Base-by-base conservation (phyloP, 768 basidiomycete species). In the Postia placenta region DNA sequence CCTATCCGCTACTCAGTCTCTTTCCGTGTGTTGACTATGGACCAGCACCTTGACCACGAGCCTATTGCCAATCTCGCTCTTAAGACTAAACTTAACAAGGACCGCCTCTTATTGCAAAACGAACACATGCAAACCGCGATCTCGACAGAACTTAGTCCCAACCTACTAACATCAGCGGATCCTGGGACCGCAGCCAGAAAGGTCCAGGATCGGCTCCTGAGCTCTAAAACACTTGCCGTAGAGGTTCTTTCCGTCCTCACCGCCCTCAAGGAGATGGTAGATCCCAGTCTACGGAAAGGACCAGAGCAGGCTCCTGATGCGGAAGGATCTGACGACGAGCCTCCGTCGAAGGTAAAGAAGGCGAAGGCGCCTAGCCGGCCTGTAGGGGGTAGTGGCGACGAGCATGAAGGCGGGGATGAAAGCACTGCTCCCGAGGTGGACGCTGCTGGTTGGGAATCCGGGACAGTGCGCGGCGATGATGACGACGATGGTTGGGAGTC, bases 61-160 rank as follows among this genome's bases (percentile, higher is more conserved):
- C 63, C 69, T 0, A 67, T 91, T 23, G 83, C 81, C 7, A 72
- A 69, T 42, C 74, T 79, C 11, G 87, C 87, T n/a, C 70, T 92
- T 26, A 71, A 69, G 56, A 76, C 79, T 4, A 92, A 86, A 67
- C 62, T 94, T 28, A 76, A 76, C 42, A 94, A 93, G 64, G 84
- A 90, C 62, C 77, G 73, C 47, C 51, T 68, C 2, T 67, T 93
- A 12, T 74, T 71, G 22, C 65, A 67, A 12, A 74, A 83, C 54
- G 64, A 70, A n/a, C 60, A 69, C 22, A 56, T 85, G 33, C 70
- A 69, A 46, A 57, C 64, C 2, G 75, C 74, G 9, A 56, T 87
- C 17, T 60, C 62, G 1, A 61, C 67, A 27, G 76, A 83, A 61
- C 64, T 85, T 3, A 51, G 68, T 7, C 56, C 57, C 0, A 65